A percentile compares a stretch with the other conserved stretches of the same genome.
Conservation (phyloP, 352 stramenopile species). For the Peronospora destructor region DNA sequence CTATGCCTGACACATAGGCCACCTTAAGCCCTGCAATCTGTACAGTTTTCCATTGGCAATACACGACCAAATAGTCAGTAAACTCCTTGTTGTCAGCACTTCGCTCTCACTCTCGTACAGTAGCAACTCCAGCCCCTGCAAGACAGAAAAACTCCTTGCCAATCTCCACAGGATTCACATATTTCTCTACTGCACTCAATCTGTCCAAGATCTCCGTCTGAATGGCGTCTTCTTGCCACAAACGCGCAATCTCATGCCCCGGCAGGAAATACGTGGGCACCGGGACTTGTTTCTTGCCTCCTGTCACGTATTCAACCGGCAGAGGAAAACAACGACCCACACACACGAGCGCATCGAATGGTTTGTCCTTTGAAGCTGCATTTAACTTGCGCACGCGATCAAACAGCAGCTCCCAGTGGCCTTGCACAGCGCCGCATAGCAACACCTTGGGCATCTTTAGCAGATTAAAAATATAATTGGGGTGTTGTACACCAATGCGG, state of each 20-base stretch:
- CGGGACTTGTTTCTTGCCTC: conserved; percentile 31
- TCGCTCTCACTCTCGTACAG: conserved; percentile 15
- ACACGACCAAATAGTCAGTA: conserved; percentile 3
- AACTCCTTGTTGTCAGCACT: neutral
- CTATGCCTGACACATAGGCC: conserved; percentile 31
- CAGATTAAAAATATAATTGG: no score
- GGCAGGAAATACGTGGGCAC: conserved; percentile 59
- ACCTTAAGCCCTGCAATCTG: conserved; percentile 42
- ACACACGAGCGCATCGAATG: conserved; percentile 59
- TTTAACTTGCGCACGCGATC: conserved; percentile 71
- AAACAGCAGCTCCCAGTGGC: conserved; percentile 56
- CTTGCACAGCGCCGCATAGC: conserved; percentile 59
- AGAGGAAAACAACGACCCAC: conserved; percentile 54
- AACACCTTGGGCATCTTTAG: conserved; percentile 63
- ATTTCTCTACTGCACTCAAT: conserved; percentile 19
- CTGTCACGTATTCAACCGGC: conserved; percentile 36
- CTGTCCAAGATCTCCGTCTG: conserved; percentile 37
- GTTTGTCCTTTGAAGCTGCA: conserved; percentile 36
- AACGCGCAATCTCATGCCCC: conserved; percentile 23
- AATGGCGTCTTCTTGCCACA: conserved; percentile 23
- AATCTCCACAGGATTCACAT: conserved; percentile 30
- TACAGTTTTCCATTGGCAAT: neutral
- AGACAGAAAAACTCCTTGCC: conserved; percentile 47
- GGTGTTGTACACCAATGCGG: no score
- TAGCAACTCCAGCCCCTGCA: conserved; percentile 35